Conservation (phyloP, 257 asterid genomes). For the Nicotiana otophora region DNA sequence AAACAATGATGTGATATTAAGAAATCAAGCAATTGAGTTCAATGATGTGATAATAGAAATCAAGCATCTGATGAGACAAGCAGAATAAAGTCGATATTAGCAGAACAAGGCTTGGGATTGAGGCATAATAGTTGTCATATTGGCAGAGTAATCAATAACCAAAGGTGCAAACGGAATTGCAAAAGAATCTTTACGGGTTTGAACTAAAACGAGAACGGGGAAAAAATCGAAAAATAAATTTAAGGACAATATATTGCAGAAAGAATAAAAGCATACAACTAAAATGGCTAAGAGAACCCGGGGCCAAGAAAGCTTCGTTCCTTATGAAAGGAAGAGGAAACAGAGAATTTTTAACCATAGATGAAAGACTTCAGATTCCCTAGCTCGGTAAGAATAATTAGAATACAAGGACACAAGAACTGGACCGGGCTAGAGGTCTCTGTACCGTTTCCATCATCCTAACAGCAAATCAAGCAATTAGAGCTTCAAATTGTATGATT, state of each 20-base stretch:
- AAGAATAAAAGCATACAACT: neutral
- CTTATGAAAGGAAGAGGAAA: neutral
- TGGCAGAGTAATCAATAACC: neutral
- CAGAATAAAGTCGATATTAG: neutral
- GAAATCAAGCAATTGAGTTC: slow-evolving; percentile 3
- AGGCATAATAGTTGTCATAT: neutral
- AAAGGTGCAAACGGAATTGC: neutral
- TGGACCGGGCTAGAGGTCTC: neutral
- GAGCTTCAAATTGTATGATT: neutral
- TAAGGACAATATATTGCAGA: neutral
- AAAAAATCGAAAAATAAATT: neutral
- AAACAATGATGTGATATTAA: slow-evolving; percentile 17
- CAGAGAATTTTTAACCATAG: neutral
- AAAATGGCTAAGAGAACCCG: neutral
- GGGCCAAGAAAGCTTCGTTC: neutral
- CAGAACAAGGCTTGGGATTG: neutral
- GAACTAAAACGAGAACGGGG: neutral
- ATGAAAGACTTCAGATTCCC: neutral
- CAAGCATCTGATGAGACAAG: neutral
- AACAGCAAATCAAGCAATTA: neutral
- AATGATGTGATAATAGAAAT: neutral
- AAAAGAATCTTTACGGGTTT: neutral
- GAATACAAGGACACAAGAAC: neutral
- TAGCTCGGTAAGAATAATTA: neutral
- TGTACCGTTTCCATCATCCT: neutral